Percentiles rank a stretch among this genome's conserved stretches.
phyloP scores from a whole-genome alignment of 2,329 filamentous ascomycete genomes.

The Beauveria australis region DNA sequence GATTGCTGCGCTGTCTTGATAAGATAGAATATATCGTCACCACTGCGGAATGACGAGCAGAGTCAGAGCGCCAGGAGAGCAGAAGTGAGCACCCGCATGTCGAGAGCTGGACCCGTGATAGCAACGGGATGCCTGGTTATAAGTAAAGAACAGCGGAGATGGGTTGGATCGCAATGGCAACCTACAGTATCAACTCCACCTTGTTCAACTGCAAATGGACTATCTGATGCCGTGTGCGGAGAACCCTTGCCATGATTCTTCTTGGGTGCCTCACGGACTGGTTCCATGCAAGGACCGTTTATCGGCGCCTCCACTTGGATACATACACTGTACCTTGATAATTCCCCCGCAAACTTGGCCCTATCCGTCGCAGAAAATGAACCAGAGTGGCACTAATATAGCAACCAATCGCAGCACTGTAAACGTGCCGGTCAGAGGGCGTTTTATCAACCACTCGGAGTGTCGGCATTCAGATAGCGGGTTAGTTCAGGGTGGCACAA shows the following conservation, averaged over 20 bases:
- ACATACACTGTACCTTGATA: not conserved
- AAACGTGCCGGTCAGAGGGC: not conserved
- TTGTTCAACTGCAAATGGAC: not conserved
- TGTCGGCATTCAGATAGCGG: no score
- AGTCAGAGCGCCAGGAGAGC: not conserved
- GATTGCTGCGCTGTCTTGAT: not conserved
- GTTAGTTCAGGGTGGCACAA: not conserved
- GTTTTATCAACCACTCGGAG: no score
- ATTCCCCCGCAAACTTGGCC: slow-evolving; percentile 2
- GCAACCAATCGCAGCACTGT: not conserved
- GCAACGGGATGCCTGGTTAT: not conserved
- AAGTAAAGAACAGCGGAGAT: not conserved
- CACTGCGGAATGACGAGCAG: not conserved
- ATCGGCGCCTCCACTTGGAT: not conserved
- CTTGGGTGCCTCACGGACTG: not conserved
- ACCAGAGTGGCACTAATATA: not conserved
- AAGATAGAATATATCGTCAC: not conserved
- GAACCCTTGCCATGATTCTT: not conserved
- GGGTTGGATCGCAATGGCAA: not conserved
- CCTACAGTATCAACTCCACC: not conserved
- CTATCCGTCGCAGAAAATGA: not conserved
- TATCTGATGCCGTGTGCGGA: not conserved
- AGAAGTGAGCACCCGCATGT: not conserved
- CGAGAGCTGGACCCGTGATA: no score
- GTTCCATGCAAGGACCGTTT: not conserved